Evolutionary conservation across 2,329 filamentous ascomycete genomes (phyloP), one percentile per base, ranked within the genome.

Genomic region (Basipetospora chlamydospora): DNA sequence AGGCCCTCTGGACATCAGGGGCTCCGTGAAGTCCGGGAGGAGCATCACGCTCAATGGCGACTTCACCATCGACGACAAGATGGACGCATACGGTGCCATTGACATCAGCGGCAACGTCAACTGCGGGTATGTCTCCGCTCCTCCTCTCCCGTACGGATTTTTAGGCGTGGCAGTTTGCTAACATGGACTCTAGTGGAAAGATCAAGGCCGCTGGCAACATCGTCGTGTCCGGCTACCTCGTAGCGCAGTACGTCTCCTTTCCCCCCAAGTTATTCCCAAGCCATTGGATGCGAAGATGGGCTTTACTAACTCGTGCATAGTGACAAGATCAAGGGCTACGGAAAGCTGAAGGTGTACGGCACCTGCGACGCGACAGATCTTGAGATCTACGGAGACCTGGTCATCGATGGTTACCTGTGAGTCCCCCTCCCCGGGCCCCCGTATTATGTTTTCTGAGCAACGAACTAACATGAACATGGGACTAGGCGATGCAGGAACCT

Each of bases 141-240:
- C 3, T 18, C 17, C 6, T 15, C 3, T 25, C n/a, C 17, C 12
- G 3, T 23, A 25, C 12, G 15, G 28, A 18, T 10, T 26, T 10
- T 20, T 23, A n/a, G n/a, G n/a, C n/a, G n/a, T n/a, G n/a, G n/a
- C n/a, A n/a, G 6, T 2, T 28, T 32, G 32, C 32, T 39, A 22
- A 39, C 23, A 1, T 12, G 8, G 3, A 18, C 13, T 35, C 33
- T 26, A 64, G 61, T 31, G 59, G 60, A 33, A 55, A 53, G 33
- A 52, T 67, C 41, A 65, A 65, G 42, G 60, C 61, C 2, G 63
- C 63, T 33, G 63, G 61, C 6, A 65, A 65, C 42, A 59, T 67
- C 15, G 46, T 53, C 29, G 49, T 66, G 28, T 51, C 46, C 12
- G 63, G 63, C 28, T 56, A 50, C 35, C 49, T 60, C 20, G 45